Conservation (phyloP, 192 early-diverging fungal species). For the Ramicandelaber brevisporus region DNA sequence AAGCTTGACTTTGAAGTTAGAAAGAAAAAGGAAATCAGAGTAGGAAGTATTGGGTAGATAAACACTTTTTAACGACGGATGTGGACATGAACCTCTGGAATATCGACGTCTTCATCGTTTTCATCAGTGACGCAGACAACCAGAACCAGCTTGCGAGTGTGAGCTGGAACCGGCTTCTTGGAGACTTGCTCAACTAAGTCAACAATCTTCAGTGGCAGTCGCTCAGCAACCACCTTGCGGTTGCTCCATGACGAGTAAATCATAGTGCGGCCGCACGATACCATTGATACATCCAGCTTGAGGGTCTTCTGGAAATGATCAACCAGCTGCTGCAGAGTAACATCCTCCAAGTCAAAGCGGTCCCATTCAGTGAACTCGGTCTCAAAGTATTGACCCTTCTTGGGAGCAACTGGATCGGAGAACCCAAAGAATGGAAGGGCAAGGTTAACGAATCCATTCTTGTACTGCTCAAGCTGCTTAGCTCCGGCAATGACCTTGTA, state of each 20-base stretch:
- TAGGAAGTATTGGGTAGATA: too few species aligned
- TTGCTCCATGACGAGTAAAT: slow-evolving; percentile 72
- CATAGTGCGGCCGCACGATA: slow-evolving; percentile 79
- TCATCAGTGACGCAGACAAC: slow-evolving; percentile 72
- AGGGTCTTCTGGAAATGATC: slow-evolving; percentile 59
- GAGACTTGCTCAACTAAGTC: slow-evolving; percentile 53
- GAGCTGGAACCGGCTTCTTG: slow-evolving; percentile 63
- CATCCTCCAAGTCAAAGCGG: slow-evolving; percentile 65
- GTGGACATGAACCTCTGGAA: slow-evolving; percentile 15
- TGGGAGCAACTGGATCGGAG: slow-evolving; percentile 87
- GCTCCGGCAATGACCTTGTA: slow-evolving; percentile 73
- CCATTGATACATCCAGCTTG: slow-evolving; percentile 75
- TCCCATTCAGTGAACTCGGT: slow-evolving; percentile 85
- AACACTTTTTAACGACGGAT: slow-evolving; percentile 12
- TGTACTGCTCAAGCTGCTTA: slow-evolving; percentile 81
- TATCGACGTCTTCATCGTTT: slow-evolving; percentile 74
- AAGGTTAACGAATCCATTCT: slow-evolving; percentile 96
- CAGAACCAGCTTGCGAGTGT: slow-evolving; percentile 65
- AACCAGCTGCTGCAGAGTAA: slow-evolving; percentile 76
- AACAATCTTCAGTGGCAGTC: slow-evolving; percentile 54
- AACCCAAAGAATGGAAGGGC: slow-evolving; percentile 98
- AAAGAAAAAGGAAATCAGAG: background rate
- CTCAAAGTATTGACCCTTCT: slow-evolving; percentile 70
- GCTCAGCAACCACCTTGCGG: slow-evolving; percentile 63
- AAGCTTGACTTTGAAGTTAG: slow-evolving; percentile 2